phyloP scores from a whole-genome alignment of 2,329 filamentous ascomycete species.

The Lasiodiplodia hormozganensis region DNA sequence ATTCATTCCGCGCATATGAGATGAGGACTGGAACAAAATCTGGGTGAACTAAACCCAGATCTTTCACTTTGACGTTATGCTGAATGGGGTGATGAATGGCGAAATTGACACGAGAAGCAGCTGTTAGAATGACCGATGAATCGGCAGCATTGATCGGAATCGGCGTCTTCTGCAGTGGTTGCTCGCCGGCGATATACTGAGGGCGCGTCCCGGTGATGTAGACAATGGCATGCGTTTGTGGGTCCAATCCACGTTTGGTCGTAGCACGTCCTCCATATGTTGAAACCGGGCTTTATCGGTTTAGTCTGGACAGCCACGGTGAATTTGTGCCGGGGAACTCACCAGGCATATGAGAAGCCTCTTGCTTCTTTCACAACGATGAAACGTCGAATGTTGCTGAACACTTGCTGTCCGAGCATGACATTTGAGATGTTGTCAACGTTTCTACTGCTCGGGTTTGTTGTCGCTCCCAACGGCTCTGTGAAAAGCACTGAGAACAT shows the following conservation, averaged over 20 bases:
- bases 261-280: conserved; percentile 50
- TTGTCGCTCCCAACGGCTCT: conserved; percentile 8
- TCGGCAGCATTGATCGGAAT: conserved; percentile 37
- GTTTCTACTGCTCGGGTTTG: background rate
- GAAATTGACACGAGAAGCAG: conserved; percentile 51
- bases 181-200: conserved; percentile 35
- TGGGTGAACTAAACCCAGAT: conserved; percentile 45
- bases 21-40: conserved; percentile 34
- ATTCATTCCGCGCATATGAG: background rate
- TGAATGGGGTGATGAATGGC: conserved; percentile 52
- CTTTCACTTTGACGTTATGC: conserved; percentile 52
- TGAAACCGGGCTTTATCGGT: conserved; percentile 44
- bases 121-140: conserved; percentile 37
- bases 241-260: conserved; percentile 45
- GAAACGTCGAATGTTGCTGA: conserved; percentile 40
- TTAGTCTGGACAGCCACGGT: background rate
- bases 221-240: conserved; percentile 48
- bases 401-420: conserved; percentile 32
- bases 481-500: conserved; percentile 24
- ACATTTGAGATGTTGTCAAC: conserved; percentile 25
- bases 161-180: conserved; percentile 46
- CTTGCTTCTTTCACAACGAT: conserved; percentile 34
- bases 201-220: conserved; percentile 33
- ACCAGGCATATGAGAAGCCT: conserved; percentile 39
- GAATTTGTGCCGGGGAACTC: background rate